A percentile compares a stretch with the other conserved stretches of the same genome.
Evolutionary conservation across 352 stramenopile species (phyloP).

Genomic region (Globisporangium polare): DNA sequence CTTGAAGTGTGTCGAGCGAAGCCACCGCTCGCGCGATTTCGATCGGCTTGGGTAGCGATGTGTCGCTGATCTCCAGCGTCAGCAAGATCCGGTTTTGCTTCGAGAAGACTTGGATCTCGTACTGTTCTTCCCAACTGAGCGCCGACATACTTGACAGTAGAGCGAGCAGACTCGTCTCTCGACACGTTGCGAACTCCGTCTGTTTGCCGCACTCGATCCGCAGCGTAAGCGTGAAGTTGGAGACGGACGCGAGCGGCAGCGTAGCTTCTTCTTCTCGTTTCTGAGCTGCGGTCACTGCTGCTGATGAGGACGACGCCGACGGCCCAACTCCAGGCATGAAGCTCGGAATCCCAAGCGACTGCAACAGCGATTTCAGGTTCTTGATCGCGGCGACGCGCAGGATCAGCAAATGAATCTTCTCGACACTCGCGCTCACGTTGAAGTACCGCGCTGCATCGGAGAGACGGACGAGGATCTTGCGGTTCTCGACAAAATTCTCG

Average conservation of each 20-base stretch:
- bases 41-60: slow-evolving; percentile 23
- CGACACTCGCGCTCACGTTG: slow-evolving; percentile 25
- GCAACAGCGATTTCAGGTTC: slow-evolving; percentile 36
- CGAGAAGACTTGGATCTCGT: slow-evolving; percentile 43
- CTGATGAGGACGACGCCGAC: background rate
- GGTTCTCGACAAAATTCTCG: slow-evolving; percentile 67
- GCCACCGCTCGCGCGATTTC: slow-evolving; percentile 47
- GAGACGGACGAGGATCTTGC: slow-evolving; percentile 52
- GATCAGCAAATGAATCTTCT: slow-evolving; percentile 47
- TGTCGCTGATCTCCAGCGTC: slow-evolving; percentile 43
- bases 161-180: slow-evolving; percentile 36
- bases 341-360: slow-evolving; percentile 19
- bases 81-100: slow-evolving; percentile 32
- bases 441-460: slow-evolving; percentile 44
- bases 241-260: slow-evolving; percentile 1
- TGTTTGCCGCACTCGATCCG: slow-evolving; percentile 47
- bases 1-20: slow-evolving; percentile 29
- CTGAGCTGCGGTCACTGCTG: slow-evolving; percentile 5
- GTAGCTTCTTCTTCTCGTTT: slow-evolving; percentile 36
- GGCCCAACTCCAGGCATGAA: slow-evolving; percentile 1
- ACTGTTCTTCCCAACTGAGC: slow-evolving; percentile 65
- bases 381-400: slow-evolving; percentile 47
- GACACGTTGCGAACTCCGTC: slow-evolving; percentile 35
- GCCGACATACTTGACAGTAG: slow-evolving; percentile 24
- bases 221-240: slow-evolving; percentile 43